Percentiles rank a stretch among this genome's conserved stretches.
phyloP scores from a whole-genome alignment of 2,329 filamentous ascomycete species.

The Fusarium xyrophilum region DNA sequence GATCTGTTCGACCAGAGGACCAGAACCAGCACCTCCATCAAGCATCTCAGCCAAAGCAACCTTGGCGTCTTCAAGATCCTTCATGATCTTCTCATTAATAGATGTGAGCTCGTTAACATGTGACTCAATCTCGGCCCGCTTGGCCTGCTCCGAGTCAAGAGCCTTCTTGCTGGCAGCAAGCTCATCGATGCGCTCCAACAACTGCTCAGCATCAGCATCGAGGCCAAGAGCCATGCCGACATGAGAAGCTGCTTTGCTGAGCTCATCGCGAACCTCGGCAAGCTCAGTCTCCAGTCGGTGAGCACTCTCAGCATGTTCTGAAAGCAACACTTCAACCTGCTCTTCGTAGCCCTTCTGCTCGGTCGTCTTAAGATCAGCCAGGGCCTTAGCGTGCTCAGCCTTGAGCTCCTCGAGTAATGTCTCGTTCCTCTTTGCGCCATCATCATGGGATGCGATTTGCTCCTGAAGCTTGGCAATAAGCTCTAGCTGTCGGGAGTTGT shows the following conservation, averaged over 20 bases:
- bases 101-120: constrained; percentile 62
- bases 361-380: constrained; percentile 56
- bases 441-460: constrained; percentile 66
- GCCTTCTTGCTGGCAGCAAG: constrained; percentile 66
- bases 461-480: constrained; percentile 62
- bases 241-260: constrained; percentile 69
- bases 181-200: constrained; percentile 67
- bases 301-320: constrained; percentile 65
- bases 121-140: constrained; percentile 62
- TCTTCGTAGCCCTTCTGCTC: constrained; percentile 64
- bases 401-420: constrained; percentile 59
- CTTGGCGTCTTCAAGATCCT: constrained; percentile 69
- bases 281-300: constrained; percentile 68
- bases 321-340: constrained; percentile 64
- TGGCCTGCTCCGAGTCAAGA: constrained; percentile 64
- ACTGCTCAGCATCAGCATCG: constrained; percentile 71
- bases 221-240: constrained; percentile 67
- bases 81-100: constrained; percentile 66
- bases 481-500: constrained; percentile 55
- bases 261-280: constrained; percentile 68
- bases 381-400: constrained; percentile 57
- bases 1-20: constrained; percentile 62
- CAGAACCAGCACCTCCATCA: constrained; percentile 53
- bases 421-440: constrained; percentile 62
- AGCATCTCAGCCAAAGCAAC: constrained; percentile 61